These are phyloP conservation scores for Boletus speciosus DNA, from an alignment of 768 basidiomycete species.

Conservation along the genomic window DNA sequence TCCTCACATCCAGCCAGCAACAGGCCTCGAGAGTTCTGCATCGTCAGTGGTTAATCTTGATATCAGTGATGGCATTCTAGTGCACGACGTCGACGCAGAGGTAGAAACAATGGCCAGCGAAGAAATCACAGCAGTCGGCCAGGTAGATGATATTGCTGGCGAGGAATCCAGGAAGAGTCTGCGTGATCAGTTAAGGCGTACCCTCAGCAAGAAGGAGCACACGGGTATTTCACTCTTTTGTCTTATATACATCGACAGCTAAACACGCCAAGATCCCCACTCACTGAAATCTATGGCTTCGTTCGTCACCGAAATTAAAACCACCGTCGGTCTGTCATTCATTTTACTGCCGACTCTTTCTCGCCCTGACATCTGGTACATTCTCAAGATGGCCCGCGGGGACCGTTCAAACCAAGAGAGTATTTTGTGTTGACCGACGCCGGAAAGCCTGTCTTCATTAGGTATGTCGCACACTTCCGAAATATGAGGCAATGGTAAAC, in stretches of 20 bases:
- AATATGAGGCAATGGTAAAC: background rate
- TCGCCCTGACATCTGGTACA: background rate
- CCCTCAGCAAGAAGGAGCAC: conserved; percentile 51
- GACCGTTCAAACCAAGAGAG: conserved; percentile 54
- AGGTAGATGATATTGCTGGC: conserved; percentile 41
- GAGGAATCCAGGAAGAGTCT: conserved; percentile 62
- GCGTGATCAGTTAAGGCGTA: conserved; percentile 69
- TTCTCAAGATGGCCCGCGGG: conserved; percentile 11
- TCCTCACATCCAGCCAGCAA: conserved; percentile 27
- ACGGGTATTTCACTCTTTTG: conserved; percentile 36
- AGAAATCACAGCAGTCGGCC: conserved; percentile 46
- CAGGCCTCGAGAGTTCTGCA: conserved; percentile 57
- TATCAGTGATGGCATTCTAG: conserved; percentile 62
- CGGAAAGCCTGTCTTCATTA: conserved; percentile 94
- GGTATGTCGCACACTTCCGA: conserved; percentile 43
- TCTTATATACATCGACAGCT: conserved; percentile 9
- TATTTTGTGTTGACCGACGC: conserved; percentile 95
- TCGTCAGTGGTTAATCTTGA: conserved; percentile 71
- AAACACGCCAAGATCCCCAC: conserved; percentile 10
- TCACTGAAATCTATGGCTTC: conserved; percentile 13
- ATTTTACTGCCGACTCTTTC: background rate
- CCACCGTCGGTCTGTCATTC: conserved; percentile 16
- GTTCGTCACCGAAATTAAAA: conserved; percentile 36
- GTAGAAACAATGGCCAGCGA: conserved; percentile 54
- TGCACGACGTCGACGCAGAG: conserved; percentile 68